Evolutionary conservation across 148 eudicot species (phyloP), one percentile per base, ranked within the genome.

Genomic region (Amaranthus cruentus): DNA sequence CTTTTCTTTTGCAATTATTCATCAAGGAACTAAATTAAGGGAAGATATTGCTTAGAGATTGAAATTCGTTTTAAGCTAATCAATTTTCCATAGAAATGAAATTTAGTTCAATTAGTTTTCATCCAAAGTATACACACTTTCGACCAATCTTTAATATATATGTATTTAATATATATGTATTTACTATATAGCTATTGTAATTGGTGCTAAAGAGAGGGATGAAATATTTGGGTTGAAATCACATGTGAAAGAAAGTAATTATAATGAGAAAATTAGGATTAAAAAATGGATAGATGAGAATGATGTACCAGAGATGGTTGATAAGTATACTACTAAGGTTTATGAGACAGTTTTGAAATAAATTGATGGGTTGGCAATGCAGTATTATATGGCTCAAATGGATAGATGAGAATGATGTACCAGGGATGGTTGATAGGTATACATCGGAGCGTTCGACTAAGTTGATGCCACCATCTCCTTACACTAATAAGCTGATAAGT

Each of bases 231-330:
- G 93, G 10, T 66, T 94, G 71, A 94, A 91, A 66, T 80, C 87
- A 13, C 96, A 85, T 56, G 93, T 91, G 0, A 87, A 91, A 71
- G 87, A 89, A 75, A 91, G 84, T 50, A 90, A 94, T 80, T 91
- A 89, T 69, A 89, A 97, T 1, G 93, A 91, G 81, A 89, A 82
- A 71, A 86, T 89, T n/a, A 97, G 98, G 18, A 62, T 91, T 55
- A 89, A 87, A 81, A 69, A 89, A 70, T 91, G 98, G 97, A 91
- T 94, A 96, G 96, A 89, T 68, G 98, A 91, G 56, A 94, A 94
- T 79, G 97, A 94, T 77, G 93, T 94, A 55, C 89, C 98, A 11
- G 89, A 84, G 28, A 90, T 88, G 90, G 84, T 94, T 70, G 97
- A 91, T 80, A 84, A 4, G 78, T 94, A 91, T 56, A 81, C 86